Percentiles rank a stretch among this genome's conserved stretches.
phyloP scores from a whole-genome alignment of 139 green algal genomes.

The Desmodesmus armatus region DNA sequence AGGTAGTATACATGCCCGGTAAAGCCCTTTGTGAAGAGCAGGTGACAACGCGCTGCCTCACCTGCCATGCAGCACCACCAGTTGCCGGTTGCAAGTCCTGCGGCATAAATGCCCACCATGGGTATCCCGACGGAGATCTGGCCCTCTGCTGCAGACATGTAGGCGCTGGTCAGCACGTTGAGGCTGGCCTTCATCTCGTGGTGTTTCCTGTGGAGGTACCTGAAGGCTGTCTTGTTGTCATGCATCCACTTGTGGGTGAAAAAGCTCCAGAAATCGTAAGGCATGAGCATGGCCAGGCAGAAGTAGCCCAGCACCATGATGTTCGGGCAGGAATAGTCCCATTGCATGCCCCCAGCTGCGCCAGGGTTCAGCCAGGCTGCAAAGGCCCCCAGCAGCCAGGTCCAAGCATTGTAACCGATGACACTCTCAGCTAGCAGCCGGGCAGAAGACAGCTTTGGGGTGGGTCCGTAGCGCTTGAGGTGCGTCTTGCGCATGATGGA shows the following conservation, averaged over 20 bases:
- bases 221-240: neutral
- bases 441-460: too few species aligned
- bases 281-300: neutral
- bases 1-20: too few species aligned
- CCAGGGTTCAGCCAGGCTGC: neutral
- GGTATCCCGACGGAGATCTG: neutral
- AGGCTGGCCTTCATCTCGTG: neutral
- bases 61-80: neutral
- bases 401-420: too few species aligned
- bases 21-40: too few species aligned
- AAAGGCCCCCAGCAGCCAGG: too few species aligned
- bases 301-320: neutral
- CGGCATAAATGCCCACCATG: neutral
- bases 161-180: neutral
- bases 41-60: too few species aligned
- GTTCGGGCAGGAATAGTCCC: neutral
- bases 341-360: neutral
- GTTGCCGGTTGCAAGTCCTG: neutral
- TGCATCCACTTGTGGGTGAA: neutral
- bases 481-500: too few species aligned
- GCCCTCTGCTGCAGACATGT: neutral
- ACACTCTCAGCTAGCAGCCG: too few species aligned
- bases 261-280: neutral
- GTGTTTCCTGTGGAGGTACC: neutral
- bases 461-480: too few species aligned